phyloP scores from a whole-genome alignment of 1,284 basidiomycete genomes.

The Lentinus polychrous region DNA sequence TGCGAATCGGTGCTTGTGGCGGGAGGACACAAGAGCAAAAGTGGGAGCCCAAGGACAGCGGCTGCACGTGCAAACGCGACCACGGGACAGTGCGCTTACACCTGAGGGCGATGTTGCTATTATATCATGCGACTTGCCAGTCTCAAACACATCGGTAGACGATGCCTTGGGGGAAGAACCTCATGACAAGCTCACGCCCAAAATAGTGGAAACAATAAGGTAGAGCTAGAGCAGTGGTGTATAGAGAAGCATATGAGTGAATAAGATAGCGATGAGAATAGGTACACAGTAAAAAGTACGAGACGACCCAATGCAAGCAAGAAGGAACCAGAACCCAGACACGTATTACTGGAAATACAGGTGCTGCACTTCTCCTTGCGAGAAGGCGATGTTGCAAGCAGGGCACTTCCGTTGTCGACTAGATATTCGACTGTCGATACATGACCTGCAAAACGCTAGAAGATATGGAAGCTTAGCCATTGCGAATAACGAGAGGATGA shows the following conservation, averaged over 20 bases:
- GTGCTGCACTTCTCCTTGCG: slow-evolving; percentile 80
- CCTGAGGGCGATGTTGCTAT: too few relatives aligned
- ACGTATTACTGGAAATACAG: slow-evolving; percentile 73
- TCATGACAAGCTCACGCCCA: too few relatives aligned
- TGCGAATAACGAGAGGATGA: background rate
- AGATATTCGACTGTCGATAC: slow-evolving; percentile 83
- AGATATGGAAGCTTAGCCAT: slow-evolving; percentile 6
- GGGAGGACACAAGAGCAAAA: too few relatives aligned
- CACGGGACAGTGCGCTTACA: too few relatives aligned
- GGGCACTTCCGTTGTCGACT: slow-evolving; percentile 96
- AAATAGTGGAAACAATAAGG: too few relatives aligned
- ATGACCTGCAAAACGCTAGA: slow-evolving; percentile 82
- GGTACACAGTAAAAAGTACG: background rate
- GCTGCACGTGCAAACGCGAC: too few relatives aligned
- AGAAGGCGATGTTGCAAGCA: slow-evolving; percentile 82
- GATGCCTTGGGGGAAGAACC: too few relatives aligned
- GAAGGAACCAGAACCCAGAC: background rate
- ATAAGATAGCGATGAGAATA: background rate
- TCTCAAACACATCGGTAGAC: too few relatives aligned
- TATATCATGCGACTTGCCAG: too few relatives aligned
- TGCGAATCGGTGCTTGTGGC: too few relatives aligned
- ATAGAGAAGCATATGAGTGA: background rate
- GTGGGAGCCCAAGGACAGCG: too few relatives aligned
- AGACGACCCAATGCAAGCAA: slow-evolving; percentile 1
- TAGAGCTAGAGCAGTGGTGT: background rate